Evolutionary conservation across 176 grass and related monocot species (phyloP).

Genomic region (Chloris gayana): DNA sequence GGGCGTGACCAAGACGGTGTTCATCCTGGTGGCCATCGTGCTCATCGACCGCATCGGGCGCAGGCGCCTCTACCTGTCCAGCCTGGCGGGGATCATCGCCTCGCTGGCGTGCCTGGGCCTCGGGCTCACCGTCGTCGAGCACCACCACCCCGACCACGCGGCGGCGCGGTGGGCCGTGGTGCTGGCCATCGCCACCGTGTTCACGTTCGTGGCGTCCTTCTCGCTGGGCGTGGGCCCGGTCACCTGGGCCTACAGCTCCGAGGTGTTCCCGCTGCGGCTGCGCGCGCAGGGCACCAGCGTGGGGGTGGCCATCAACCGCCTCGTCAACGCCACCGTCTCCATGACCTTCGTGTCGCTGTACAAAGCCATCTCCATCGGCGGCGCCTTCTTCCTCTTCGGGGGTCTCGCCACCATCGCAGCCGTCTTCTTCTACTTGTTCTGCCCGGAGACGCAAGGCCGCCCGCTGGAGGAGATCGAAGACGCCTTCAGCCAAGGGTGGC

Average conservation of each 20-base stretch:
- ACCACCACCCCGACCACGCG: neutral
- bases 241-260: conserved; percentile 50
- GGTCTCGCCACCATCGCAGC: conserved; percentile 19
- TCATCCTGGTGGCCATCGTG: conserved; percentile 39
- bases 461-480: conserved; percentile 45
- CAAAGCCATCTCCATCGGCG: conserved; percentile 44
- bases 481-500: conserved; percentile 6
- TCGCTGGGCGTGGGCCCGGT: conserved; percentile 50
- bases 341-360: conserved; percentile 57
- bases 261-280: conserved; percentile 54
- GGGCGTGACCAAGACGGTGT: conserved; percentile 42
- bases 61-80: conserved; percentile 25
- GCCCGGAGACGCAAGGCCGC: conserved; percentile 42
- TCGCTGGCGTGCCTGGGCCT: conserved; percentile 29
- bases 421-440: conserved; percentile 35
- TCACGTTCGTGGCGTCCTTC: conserved; percentile 47
- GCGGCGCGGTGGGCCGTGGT: conserved; percentile 25
- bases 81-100: conserved; percentile 43
- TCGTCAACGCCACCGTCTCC: conserved; percentile 44
- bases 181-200: conserved; percentile 37
- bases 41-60: conserved; percentile 46
- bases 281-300: conserved; percentile 52
- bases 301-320: conserved; percentile 44
- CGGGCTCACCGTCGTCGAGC: conserved; percentile 40
- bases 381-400: conserved; percentile 46